These are phyloP conservation scores for Tolypocladium endophyticum DNA, from an alignment of 2,329 filamentous ascomycete genomes.

Conservation along the genomic window DNA sequence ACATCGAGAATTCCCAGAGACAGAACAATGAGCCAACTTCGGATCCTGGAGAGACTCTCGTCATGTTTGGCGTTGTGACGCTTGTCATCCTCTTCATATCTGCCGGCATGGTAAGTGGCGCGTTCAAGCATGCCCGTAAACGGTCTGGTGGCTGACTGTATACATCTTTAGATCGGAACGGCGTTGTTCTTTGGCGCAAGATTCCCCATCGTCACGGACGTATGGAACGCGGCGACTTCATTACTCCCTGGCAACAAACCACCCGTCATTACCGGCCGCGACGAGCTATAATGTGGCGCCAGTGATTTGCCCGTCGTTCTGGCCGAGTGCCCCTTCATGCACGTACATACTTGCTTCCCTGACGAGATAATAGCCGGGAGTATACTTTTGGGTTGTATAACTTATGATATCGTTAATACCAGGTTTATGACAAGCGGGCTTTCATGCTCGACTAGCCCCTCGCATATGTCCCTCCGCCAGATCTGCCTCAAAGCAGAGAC, in stretches of 20 bases:
- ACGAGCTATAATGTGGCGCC: constrained; percentile 21
- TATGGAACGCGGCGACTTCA: constrained; percentile 15
- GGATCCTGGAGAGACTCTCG: constrained; percentile 48
- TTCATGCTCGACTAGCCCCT: background rate
- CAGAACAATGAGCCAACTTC: constrained; percentile 31
- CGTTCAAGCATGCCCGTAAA: too few species aligned
- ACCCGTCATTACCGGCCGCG: constrained; percentile 16
- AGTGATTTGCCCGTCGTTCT: constrained; percentile 5
- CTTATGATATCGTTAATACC: background rate
- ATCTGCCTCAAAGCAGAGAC: background rate
- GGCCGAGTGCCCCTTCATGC: constrained; percentile 1
- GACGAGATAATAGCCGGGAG: background rate
- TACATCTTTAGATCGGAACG: constrained; percentile 50
- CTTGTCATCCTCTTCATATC: constrained; percentile 62
- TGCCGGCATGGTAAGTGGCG: constrained; percentile 57
- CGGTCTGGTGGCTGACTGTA: background rate
- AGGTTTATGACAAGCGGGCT: background rate
- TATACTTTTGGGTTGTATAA: background rate
- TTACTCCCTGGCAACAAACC: constrained; percentile 11
- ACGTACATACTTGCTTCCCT: constrained; percentile 1
- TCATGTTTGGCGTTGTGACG: constrained; percentile 58
- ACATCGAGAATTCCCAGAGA: constrained; percentile 26
- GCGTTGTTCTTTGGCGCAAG: constrained; percentile 75
- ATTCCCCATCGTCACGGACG: constrained; percentile 45
- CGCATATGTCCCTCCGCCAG: background rate